These are phyloP conservation scores for Didymella keratinophila DNA, from an alignment of 2,329 filamentous ascomycete species.

Conservation along the genomic window DNA sequence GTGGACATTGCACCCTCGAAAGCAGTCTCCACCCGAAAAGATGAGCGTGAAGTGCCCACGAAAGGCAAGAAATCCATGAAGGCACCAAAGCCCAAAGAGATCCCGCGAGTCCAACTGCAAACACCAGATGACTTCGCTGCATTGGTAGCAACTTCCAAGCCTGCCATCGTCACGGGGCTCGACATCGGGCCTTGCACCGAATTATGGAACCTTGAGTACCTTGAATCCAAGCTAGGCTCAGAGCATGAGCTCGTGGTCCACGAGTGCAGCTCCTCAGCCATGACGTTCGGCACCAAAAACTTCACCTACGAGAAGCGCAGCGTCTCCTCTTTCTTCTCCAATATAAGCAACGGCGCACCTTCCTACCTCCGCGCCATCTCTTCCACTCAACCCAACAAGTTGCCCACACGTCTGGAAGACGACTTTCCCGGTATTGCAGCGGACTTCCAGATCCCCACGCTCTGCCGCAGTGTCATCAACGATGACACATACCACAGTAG, in stretches of 20 bases:
- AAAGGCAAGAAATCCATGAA: constrained; percentile 23
- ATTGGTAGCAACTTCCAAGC: constrained; percentile 66
- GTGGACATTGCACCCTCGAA: constrained; percentile 23
- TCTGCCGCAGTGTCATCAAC: constrained; percentile 58
- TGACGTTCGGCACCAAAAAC: constrained; percentile 86
- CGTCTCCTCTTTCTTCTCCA: constrained; percentile 72
- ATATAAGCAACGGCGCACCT: constrained; percentile 64
- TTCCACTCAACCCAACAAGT: constrained; percentile 69
- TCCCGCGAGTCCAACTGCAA: constrained; percentile 63
- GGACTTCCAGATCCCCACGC: constrained; percentile 74
- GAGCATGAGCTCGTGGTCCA: constrained; percentile 73
- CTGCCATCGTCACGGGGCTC: constrained; percentile 70
- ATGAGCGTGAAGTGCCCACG: constrained; percentile 23
- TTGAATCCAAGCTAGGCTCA: constrained; percentile 60
- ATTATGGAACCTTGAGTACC: constrained; percentile 73
- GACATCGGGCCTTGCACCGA: constrained; percentile 72
- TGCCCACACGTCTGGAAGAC: constrained; percentile 71
- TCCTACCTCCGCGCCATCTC: constrained; percentile 85
- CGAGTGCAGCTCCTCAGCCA: constrained; percentile 68
- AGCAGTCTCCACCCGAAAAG: constrained; percentile 2
- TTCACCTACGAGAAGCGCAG: constrained; percentile 75
- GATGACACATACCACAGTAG: constrained; percentile 73
- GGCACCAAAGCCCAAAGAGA: constrained; percentile 31
- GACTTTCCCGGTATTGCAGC: constrained; percentile 75
- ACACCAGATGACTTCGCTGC: constrained; percentile 66